Base-by-base conservation (phyloP, 2,329 filamentous ascomycete species). In the Pestalotiopsis sp. region DNA sequence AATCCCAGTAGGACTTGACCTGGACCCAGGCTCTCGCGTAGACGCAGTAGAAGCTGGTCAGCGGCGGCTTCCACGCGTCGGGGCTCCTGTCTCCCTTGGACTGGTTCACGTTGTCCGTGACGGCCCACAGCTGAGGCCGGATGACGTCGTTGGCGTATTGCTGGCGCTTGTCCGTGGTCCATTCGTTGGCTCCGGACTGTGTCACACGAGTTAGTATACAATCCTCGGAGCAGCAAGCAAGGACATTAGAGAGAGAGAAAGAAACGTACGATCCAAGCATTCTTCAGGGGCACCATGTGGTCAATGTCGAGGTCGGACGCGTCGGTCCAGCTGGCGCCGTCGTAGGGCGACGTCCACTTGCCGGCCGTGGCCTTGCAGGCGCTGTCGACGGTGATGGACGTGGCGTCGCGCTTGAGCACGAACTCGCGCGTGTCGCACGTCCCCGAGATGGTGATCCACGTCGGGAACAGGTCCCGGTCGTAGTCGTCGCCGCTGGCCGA, bases 231-330 rank as follows among this genome's bases (percentile, higher is more conserved):
- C 12, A 11, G n/a, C 25, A 7, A 49, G 38, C 7, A 52, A 36
- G 52, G 36, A 20, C 23, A 23, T 23, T 23, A 23, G 23, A 23
- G 23, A 39, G 45, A 6, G 27, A 61, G 27, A 20, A 3, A 6
- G 31, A 38, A 36, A 45, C 84, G 75, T 73, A 90, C 88, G 70
- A 92, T 89, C 93, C 92, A 95, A 4, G 93, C 92, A 75, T 95
- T 93, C 77, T 91, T 91, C 70, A 97, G 79, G 0, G 93, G 93
- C 2, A 97, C 92, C 81, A 96, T 85, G 78, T 96, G 93, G 78
- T 96, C 93, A 69, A 96, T 95, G 73, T 95, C 92, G 1, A 96
- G 79, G 73, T 95, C 91, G 20, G 84, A 87, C 1, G 92, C 87
- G 0, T 83, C 82, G 0, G 88, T 91, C 91, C 91, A 94, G 1